Base-by-base conservation (phyloP, 371 early-diverging fungal species). In the Dentiscutata heterogama region DNA sequence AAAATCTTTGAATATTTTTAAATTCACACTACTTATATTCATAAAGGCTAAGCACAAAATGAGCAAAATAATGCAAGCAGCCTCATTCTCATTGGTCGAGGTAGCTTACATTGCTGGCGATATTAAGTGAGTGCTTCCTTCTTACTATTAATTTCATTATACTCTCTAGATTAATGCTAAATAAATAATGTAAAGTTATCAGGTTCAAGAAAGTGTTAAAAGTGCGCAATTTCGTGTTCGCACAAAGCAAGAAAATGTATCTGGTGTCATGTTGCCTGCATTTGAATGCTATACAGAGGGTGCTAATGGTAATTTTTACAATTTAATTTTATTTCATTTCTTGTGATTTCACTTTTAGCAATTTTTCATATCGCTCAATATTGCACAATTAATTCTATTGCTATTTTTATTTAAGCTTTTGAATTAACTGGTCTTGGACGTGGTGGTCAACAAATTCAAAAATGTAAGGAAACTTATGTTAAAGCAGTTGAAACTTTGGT, bases 41-140 rank as follows among this genome's bases (percentile, higher is more conserved):
- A 82, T 71, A 83, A 84, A 88, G 92, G 96, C 96, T 58, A 97
- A 97, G 85, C 86, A 91, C 58, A 93, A 95, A 88, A 98, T 99
- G 96, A 98, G 98, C 77, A 96, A 95, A 87, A 93, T 98, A 60
- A 96, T 99, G 95, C 99, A 97, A 88, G 93, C 93, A 68, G 99
- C 99, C 27, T 97, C 97, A 58, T 99, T 99, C 86, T 97, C 99
- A 20, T 91, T 99, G 68, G 97, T 99, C 25, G 97, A 99, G 88
- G 99, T 99, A 63, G 96, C 96, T 83, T 99, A 99, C 86, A 94
- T 94, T 72, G 96, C 99, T 10, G 99, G 99, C 70, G 99, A 99
- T 86, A 96, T 99, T 61, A 94, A 94, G 94, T 95, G 85, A 42
- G 70, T 20, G 39, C 22, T 42, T 70, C 18, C 18, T 39, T 22